Evolutionary conservation across 495 filamentous ascomycete species (phyloP), one percentile per base, ranked within the genome.

Genomic region (Penicillium desertorum): DNA sequence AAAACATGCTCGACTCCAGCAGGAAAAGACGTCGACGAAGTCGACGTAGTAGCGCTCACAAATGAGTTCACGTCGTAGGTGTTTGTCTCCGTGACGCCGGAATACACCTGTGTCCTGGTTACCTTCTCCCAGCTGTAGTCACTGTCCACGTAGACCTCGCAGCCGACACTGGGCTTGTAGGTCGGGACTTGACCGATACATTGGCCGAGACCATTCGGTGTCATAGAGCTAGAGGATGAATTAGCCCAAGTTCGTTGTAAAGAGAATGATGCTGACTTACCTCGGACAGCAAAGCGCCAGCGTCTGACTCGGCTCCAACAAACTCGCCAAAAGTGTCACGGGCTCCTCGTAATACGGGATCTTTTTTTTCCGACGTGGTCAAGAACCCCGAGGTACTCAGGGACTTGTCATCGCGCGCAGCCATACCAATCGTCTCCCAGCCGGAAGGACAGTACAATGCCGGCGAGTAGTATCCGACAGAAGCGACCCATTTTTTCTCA

Each of bases 231-330:
- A 39, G 14, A 10, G 19, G 19, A 32, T 47, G 14, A 36, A 22
- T 41, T 19, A 47, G 19, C 22, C 1, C 19, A 12, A 34, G 11
- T 34, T 12, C 9, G 30, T 14, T 11, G 11, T 34, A 34, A 34
- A 12, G 27, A 34, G 4, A 4, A 4, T 4, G 30, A 34, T 22
- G 9, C 30, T 34, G 30, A 34, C 4, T 34, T 56, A 56, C 54
- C 54, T 56, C 2, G 54, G 54, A 48, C 54, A 56, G 25, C 54
- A 56, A 22, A 56, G 54, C 11, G 30, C 54, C 19, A 56, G 7
- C 2, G 54, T 56, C 20, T 56, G 11, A 25, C 44, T 48, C 11
- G 54, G 54, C 54, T 56, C 12, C 19, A 56, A 29, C 12, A 39
- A 6, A 9, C 20, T 48, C 19, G 54, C 54, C 32, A 56, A 30